Base-by-base conservation (phyloP, 2,329 filamentous ascomycete genomes). In the Colletotrichum eleusines region DNA sequence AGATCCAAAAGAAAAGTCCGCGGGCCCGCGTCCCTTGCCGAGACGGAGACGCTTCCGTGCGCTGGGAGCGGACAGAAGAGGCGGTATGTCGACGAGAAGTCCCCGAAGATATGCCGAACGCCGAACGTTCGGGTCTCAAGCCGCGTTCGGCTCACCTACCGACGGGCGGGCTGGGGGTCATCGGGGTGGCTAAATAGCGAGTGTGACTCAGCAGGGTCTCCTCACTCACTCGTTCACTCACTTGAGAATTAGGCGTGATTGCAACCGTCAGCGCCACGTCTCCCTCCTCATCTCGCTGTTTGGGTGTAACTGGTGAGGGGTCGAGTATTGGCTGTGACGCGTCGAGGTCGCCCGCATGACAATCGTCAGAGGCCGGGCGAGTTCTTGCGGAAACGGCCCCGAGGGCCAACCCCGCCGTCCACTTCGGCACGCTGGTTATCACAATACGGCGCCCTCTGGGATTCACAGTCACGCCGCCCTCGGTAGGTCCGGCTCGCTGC, bases 21-120 rank as follows among this genome's bases (percentile, higher is more conserved):
- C 40, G 59, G 31, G 31, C 31, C 31, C 31, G 31, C 31, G 31
- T 33, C 7, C 31, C 31, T 33, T 3, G 31, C 7, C 7, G 31
- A 33, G 31, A 33, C 31, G 31, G 31, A 33, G 31, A 33, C 31
- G 31, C 31, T 33, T 33, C 31, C 31, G 31, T 33, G 31, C 31
- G 31, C 3, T 3, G 7, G 31, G 4, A 33, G 51, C 20, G 20
- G 28, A 14, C 12, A n/a, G 28, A 11, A 18, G 35, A 40, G 54
- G 26, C 9, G 18, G 42, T n/a, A 23, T 40, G 58, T 28, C 44
- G 40, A 59, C 42, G 78, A 81, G 5, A 64, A 64, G 66, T 69
- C 28, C 63, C 66, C 61, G 35, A 65, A 18, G 44, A 53, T 35
- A 42, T 28, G 33, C 66, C 61, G 53, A 65, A 69, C 53, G 40